Conservation (phyloP, 169 alveolate species). For the Babesia caballi region DNA sequence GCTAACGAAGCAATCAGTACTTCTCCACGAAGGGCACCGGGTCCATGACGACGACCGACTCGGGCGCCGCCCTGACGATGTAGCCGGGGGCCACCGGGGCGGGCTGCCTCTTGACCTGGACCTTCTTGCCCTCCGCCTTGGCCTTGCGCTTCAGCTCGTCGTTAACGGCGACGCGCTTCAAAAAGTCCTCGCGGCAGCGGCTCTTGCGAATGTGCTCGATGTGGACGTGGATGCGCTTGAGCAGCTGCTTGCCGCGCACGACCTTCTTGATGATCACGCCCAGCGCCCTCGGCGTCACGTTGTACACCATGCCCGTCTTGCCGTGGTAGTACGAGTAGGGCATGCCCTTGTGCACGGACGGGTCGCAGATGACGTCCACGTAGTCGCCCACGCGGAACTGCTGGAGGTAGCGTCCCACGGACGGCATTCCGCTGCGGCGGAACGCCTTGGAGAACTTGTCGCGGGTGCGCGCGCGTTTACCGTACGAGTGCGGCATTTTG, state of each 20-base stretch:
- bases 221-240: conserved; percentile 95
- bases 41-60: conserved; percentile 70
- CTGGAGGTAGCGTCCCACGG: conserved; percentile 89
- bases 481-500: conserved; percentile 85
- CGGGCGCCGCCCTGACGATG: conserved; percentile 73
- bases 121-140: conserved; percentile 80
- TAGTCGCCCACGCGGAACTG: conserved; percentile 93
- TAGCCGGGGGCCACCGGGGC: conserved; percentile 74
- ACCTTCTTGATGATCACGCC: conserved; percentile 97
- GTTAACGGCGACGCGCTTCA: conserved; percentile 89
- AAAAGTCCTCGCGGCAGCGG: conserved; percentile 95
- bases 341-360: conserved; percentile 97
- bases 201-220: conserved; percentile 96
- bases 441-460: conserved; percentile 94
- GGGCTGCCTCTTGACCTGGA: conserved; percentile 69
- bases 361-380: conserved; percentile 96
- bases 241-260: conserved; percentile 93
- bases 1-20: conserved; percentile 45
- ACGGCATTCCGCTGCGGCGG: conserved; percentile 93
- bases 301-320: conserved; percentile 97
- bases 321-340: conserved; percentile 99
- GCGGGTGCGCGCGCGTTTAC: conserved; percentile 98
- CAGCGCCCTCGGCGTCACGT: conserved; percentile 92
- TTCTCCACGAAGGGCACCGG: conserved; percentile 77
- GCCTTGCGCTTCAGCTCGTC: conserved; percentile 90